These are phyloP conservation scores for Eutypa lata DNA, from an alignment of 2,329 filamentous ascomycete genomes.

Conservation along the genomic window DNA sequence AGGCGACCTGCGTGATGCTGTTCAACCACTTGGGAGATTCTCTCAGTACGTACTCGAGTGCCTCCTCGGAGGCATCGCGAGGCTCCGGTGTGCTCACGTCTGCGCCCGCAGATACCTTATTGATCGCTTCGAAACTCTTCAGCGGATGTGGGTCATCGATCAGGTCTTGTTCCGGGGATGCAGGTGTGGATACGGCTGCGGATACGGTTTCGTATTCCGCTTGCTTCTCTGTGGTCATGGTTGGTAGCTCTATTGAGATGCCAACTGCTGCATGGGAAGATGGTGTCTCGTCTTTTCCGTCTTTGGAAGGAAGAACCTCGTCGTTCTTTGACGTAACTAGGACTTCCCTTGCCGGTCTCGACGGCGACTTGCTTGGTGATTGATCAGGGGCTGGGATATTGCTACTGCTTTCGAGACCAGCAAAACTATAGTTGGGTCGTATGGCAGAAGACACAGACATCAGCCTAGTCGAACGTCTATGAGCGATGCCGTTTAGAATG, in stretches of 20 bases:
- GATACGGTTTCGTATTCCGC: conserved; percentile 4
- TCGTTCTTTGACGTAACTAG: not conserved
- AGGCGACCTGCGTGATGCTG: conserved; percentile 7
- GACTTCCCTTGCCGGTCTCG: not conserved
- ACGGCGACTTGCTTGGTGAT: not conserved
- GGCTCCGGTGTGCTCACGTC: not conserved
- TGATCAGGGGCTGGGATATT: not conserved
- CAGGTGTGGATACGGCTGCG: not conserved
- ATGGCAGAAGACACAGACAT: not conserved
- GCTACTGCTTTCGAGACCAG: not conserved
- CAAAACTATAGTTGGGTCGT: not conserved
- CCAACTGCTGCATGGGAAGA: not conserved
- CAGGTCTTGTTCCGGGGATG: not conserved
- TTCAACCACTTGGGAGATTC: conserved; percentile 19
- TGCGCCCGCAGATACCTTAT: conserved; percentile 2
- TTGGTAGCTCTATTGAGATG: conserved; percentile 14
- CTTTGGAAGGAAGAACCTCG: not conserved
- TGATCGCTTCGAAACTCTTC: conserved; percentile 17
- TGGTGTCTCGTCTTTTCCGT: not conserved
- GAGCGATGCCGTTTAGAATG: conserved; percentile 3
- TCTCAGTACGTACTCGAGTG: conserved; percentile 17
- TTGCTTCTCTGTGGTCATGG: conserved; percentile 6
- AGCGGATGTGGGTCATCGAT: not conserved
- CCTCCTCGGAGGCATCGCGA: conserved; percentile 10
- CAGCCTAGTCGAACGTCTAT: conserved; percentile 5